Base-by-base conservation (phyloP, 2,329 filamentous ascomycete species). In the Trichoderma sp. region DNA sequence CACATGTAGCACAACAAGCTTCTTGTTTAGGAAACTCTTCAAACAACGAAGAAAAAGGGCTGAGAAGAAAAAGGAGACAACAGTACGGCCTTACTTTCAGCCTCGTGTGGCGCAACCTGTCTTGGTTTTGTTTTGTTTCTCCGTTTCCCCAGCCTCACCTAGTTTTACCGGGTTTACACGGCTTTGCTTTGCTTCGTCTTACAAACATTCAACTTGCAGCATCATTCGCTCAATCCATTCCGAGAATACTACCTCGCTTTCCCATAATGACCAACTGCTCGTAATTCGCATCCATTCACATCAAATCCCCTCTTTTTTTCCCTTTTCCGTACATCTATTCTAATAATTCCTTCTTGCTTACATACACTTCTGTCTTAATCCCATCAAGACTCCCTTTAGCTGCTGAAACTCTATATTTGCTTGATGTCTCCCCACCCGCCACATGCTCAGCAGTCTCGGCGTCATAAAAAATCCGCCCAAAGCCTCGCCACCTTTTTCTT, bases 41-140 rank as follows among this genome's bases (percentile, higher is more conserved):
- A 53, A 53, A 53, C 47, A 24, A 9, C 43, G 2, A 21, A 53
- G n/a, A 21, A 53, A 53, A 53, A 24, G n/a, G 47, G 47, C 47
- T 53, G 47, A 36, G 43, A 53, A 34, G 47, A 36, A 28, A 39
- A 34, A 62, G 24, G 26, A 18, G 39, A 30, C 8, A 21, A 34
- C 28, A 8, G 9, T 9, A 47, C 15, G 53, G 53, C n/a, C 32
- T 36, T 21, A 2, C 3, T 32, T 4, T 18, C 60, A 71, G 60
- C 61, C 60, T 65, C 61, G 66, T 69, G 66, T 69, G 66, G 47
- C 62, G 66, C 56, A 61, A 61, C 34, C 28, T 58, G n/a, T 12
- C 18, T 21, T 14, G 18, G 30, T 51, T 21, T 14, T 32, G 53
- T 24, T 53, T 39, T 51, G 9, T 51, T 51, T 51, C 43, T n/a